Base-by-base conservation (phyloP, 2,329 filamentous ascomycete species). In the Pseudogymnoascus sp. region DNA sequence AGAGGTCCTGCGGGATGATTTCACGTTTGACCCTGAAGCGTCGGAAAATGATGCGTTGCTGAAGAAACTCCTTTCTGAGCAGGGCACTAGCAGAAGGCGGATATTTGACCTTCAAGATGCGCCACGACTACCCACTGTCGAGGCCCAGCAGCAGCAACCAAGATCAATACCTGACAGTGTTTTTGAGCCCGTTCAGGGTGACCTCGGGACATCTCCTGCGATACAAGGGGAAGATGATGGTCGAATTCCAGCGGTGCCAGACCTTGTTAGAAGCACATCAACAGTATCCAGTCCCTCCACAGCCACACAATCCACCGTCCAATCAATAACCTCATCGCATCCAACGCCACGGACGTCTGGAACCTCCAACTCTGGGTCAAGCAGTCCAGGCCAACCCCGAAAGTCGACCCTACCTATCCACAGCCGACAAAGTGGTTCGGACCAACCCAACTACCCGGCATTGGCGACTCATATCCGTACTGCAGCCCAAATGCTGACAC, bases 381-480 rank as follows among this genome's bases (percentile, higher is more conserved):
- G 78, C 66, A 91, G 87, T 65, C 88, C 88, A 8, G 82, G 77
- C 1, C 76, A 78, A 4, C 69, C 75, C n/a, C 77, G 84, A 60
- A 84, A 83, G 70, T 37, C 12, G 4, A 84, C 85, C 3, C 67
- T 88, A 25, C 77, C 81, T 16, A 76, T 78, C 50, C 78, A 79
- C 59, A 78, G 82, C 57, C 74, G 75, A 64, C 73, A 74, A 18
- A 82, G 80, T 65, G 78, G 77, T 25, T 76, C 81, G 9, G 88
- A 91, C 62, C 88, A 91, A 70, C 87, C 88, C 1, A 90, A 94
- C 69, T 89, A 93, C 66, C 90, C 88, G 9, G 90, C 90, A 2
- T 76, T 94, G 32, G 90, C 90, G 11, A 92, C 89, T 11, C 90
- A 94, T 71, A 94, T 94, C 89, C 84, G 90, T 18, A 91, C 89